Conservation (phyloP, 306 rosid species). For the Mimosa pudica region DNA sequence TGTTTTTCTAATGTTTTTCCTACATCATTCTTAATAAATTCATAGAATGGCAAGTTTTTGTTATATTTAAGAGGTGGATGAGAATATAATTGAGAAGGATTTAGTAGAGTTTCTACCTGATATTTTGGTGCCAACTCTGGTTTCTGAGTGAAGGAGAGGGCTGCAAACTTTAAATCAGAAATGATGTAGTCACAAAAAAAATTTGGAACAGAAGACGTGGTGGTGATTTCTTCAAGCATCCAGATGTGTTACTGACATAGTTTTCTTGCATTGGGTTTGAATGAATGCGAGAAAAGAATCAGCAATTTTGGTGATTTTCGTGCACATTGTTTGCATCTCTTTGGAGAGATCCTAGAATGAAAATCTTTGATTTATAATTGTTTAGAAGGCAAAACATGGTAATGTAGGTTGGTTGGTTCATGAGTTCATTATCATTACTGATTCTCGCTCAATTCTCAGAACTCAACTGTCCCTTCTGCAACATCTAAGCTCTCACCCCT, state of each 20-base stretch:
- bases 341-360: slow-evolving; percentile 2
- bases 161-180: slow-evolving; percentile 1
- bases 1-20: slow-evolving; percentile 7
- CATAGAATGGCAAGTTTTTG: background rate
- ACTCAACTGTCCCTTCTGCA: slow-evolving; percentile 62
- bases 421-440: slow-evolving; percentile 26
- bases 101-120: background rate
- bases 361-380: slow-evolving; percentile 27
- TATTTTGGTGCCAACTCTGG: background rate
- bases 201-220: background rate
- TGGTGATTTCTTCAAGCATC: background rate
- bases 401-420: slow-evolving; percentile 20
- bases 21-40: background rate
- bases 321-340: background rate
- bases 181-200: background rate
- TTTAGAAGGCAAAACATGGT: background rate
- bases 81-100: background rate
- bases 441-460: slow-evolving; percentile 44
- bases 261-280: background rate
- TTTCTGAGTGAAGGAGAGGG: background rate
- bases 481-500: slow-evolving; percentile 74
- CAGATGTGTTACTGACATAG: background rate
- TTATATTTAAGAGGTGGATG: slow-evolving; percentile 5
- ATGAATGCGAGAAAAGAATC: slow-evolving; percentile 11
- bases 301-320: slow-evolving; percentile 22